phyloP scores from a whole-genome alignment of 2,329 filamentous ascomycete species.

The Fusarium torulosum region DNA sequence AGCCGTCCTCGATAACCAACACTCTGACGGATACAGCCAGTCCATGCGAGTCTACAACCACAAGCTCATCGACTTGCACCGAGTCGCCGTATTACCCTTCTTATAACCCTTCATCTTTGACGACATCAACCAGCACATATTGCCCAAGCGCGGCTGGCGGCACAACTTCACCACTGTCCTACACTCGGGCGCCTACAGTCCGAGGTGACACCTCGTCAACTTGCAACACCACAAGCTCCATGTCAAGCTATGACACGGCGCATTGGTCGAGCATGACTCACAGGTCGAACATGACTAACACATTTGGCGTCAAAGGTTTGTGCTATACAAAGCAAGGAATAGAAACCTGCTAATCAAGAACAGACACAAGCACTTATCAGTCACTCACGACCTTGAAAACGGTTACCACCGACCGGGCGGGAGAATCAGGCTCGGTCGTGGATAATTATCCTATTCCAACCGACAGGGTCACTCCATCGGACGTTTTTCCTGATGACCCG shows the following conservation, averaged over 20 bases:
- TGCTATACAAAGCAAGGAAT: conserved; percentile 3
- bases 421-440: conserved; percentile 13
- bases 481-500: conserved; percentile 48
- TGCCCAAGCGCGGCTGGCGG: conserved; percentile 18
- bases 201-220: conserved; percentile 23
- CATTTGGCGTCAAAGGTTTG: conserved; percentile 33
- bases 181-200: conserved; percentile 24
- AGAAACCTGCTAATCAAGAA: conserved; percentile 18
- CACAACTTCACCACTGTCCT: conserved; percentile 18
- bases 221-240: conserved; percentile 45
- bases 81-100: conserved; percentile 11
- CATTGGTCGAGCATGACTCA: conserved; percentile 33
- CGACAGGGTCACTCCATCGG: conserved; percentile 22
- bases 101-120: conserved; percentile 1
- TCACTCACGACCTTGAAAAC: conserved; percentile 43
- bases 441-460: conserved; percentile 39
- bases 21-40: conserved; percentile 20
- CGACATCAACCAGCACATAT: conserved; percentile 20
- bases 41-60: conserved; percentile 28
- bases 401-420: conserved; percentile 24
- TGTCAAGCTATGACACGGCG: conserved; percentile 21
- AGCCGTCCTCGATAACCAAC: conserved; percentile 16
- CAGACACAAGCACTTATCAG: conserved; percentile 15
- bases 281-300: conserved; percentile 38
- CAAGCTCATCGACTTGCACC: conserved; percentile 35